Evolutionary conservation across 2,329 filamentous ascomycete genomes (phyloP).

Genomic region (Paecilomyces sp.): DNA sequence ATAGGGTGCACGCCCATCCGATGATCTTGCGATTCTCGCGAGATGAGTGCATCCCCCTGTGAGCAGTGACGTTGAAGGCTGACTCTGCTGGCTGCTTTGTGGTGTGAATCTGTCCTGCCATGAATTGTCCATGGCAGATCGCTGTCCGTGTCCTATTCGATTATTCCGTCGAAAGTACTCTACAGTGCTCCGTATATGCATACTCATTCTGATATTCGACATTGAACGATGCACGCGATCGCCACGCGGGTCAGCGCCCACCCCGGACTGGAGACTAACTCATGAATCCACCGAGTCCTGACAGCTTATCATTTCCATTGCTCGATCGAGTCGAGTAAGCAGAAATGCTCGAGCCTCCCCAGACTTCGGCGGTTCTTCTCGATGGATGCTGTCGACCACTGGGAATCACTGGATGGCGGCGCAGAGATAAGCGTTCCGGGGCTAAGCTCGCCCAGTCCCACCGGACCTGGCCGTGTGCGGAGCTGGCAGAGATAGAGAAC

Average conservation of each 20-base stretch:
- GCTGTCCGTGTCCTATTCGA: neutral
- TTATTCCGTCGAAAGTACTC: neutral
- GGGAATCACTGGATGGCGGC: too few relatives aligned
- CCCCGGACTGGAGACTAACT: neutral
- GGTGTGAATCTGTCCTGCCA: neutral
- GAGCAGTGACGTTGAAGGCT: neutral
- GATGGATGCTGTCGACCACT: too few relatives aligned
- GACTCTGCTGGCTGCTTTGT: neutral
- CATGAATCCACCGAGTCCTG: too few relatives aligned
- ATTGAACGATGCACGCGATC: neutral
- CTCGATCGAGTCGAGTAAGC: slow-evolving; percentile 11
- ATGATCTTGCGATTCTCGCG: neutral
- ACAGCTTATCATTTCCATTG: slow-evolving; percentile 1
- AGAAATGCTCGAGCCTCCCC: neutral
- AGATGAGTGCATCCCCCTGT: neutral
- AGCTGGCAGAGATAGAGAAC: neutral
- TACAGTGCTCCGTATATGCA: neutral
- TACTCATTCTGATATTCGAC: neutral
- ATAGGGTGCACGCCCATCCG: neutral
- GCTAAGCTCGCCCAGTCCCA: neutral
- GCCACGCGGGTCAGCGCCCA: neutral
- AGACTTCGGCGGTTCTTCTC: neutral
- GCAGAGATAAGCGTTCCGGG: neutral
- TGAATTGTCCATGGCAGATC: neutral
- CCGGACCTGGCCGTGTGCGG: neutral